Evolutionary conservation across 1,284 basidiomycete species (phyloP).

Genomic region (Schizophyllum commune): DNA sequence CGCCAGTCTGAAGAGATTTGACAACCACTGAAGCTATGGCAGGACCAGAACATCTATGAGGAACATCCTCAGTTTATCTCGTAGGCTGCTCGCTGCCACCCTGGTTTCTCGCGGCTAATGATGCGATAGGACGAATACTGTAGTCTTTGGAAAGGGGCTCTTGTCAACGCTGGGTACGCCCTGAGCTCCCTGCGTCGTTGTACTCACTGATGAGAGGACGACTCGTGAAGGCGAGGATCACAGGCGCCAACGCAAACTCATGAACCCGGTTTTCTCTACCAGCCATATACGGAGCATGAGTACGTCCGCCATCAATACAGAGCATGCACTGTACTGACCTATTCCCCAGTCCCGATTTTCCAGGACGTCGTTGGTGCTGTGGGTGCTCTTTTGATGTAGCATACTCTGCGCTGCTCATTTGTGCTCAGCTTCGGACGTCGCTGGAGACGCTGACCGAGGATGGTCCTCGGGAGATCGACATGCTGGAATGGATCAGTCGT

Average conservation of each 20-base stretch:
- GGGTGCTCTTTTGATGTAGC: too few species aligned
- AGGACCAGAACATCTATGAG: constrained; percentile 23
- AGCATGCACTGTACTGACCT: constrained; percentile 25
- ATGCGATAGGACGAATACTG: constrained; percentile 20
- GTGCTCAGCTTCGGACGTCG: constrained; percentile 6
- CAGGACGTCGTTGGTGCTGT: constrained; percentile 2
- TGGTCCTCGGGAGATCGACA: constrained; percentile 27
- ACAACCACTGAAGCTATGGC: constrained; percentile 16
- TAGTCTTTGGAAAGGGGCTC: constrained; percentile 31
- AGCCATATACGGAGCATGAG: constrained; percentile 35
- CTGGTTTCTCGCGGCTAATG: too few species aligned
- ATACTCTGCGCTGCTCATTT: neutral
- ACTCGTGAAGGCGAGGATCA: constrained; percentile 28
- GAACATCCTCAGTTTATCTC: constrained; percentile 27
- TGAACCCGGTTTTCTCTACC: constrained; percentile 41
- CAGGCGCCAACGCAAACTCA: constrained; percentile 35
- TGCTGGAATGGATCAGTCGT: constrained; percentile 32
- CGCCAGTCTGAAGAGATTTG: too few species aligned
- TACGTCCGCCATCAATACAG: constrained; percentile 23
- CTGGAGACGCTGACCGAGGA: constrained; percentile 2
- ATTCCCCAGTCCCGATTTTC: constrained; percentile 4
- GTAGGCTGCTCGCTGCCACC: too few species aligned
- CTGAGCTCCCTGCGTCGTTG: too few species aligned
- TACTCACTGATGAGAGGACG: too few species aligned
- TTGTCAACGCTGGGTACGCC: constrained; percentile 15